Conservation (phyloP, 495 filamentous ascomycete genomes). For the Acidiella bohemica region DNA sequence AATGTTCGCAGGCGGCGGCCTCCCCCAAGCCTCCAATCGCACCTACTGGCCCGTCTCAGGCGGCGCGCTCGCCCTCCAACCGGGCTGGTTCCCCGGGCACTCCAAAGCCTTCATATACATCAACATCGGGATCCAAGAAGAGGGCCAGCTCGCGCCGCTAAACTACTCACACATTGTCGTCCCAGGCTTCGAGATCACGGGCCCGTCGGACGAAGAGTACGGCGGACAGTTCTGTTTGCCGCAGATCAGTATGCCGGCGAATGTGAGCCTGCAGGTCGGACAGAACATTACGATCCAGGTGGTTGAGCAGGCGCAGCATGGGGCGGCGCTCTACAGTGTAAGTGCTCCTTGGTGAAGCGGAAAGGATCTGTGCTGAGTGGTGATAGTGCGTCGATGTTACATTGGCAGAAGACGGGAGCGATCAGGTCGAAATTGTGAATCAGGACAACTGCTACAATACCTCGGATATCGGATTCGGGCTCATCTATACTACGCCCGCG, state of each 20-base stretch:
- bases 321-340: constrained; percentile 84
- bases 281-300: constrained; percentile 93
- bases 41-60: constrained; percentile 83
- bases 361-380: constrained; percentile 18
- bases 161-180: constrained; percentile 86
- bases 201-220: constrained; percentile 69
- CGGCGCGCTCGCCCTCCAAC: constrained; percentile 75
- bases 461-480: constrained; percentile 55
- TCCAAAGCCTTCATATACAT: constrained; percentile 74
- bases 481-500: constrained; percentile 49
- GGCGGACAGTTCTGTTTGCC: constrained; percentile 80
- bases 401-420: constrained; percentile 61
- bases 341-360: constrained; percentile 23
- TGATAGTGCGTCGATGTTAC: constrained; percentile 78
- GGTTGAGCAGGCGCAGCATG: constrained; percentile 78
- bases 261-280: constrained; percentile 57
- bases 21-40: constrained; percentile 64
- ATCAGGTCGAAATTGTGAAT: constrained; percentile 50
- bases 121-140: constrained; percentile 60
- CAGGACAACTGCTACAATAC: constrained; percentile 75
- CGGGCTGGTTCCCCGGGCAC: constrained; percentile 94
- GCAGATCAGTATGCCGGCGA: constrained; percentile 73
- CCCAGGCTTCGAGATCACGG: constrained; percentile 70
- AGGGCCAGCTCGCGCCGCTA: constrained; percentile 53
- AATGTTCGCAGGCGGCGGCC: constrained; percentile 59